These are phyloP conservation scores for Clavispora phyllophila DNA, from an alignment of 805 yeast genomes.

Conservation along the genomic window DNA sequence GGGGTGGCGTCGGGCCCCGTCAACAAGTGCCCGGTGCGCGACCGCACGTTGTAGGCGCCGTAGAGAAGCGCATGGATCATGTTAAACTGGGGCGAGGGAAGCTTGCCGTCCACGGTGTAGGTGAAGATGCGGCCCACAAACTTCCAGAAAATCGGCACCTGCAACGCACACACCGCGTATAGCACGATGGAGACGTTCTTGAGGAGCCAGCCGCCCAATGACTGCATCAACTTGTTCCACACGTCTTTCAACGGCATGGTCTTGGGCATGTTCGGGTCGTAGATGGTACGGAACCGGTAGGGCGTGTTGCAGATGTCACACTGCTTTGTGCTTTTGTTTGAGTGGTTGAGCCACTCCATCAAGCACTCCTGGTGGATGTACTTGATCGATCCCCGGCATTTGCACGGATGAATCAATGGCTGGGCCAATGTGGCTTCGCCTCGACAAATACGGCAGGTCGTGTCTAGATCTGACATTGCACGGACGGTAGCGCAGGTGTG, in stretches of 20 bases:
- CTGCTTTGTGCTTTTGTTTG: slow-evolving; percentile 49
- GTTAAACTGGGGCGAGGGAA: slow-evolving; percentile 35
- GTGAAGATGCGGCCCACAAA: slow-evolving; percentile 49
- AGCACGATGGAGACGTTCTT: slow-evolving; percentile 24
- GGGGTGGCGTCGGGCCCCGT: slow-evolving; percentile 7
- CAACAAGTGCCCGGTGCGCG: slow-evolving; percentile 4
- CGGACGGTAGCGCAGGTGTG: not conserved
- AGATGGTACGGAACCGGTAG: slow-evolving; percentile 63
- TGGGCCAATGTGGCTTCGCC: slow-evolving; percentile 78
- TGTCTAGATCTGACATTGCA: slow-evolving; percentile 27
- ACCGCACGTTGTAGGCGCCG: slow-evolving; percentile 25
- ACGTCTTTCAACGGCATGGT: slow-evolving; percentile 53
- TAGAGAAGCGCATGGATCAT: slow-evolving; percentile 32
- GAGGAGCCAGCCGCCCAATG: slow-evolving; percentile 10
- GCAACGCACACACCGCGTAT: slow-evolving; percentile 40
- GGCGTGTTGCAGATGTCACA: slow-evolving; percentile 88
- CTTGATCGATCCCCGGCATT: slow-evolving; percentile 88
- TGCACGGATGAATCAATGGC: slow-evolving; percentile 88
- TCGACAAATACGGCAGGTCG: slow-evolving; percentile 86
- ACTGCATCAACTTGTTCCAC: slow-evolving; percentile 30
- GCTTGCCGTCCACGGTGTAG: slow-evolving; percentile 49
- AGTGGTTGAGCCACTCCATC: slow-evolving; percentile 77
- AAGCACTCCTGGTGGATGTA: slow-evolving; percentile 91
- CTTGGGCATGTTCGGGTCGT: slow-evolving; percentile 60
- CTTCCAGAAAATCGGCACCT: slow-evolving; percentile 57